Evolutionary conservation across 2,329 filamentous ascomycete species (phyloP), one percentile per base, ranked within the genome.

Genomic region (Colletotrichum tropicicola): DNA sequence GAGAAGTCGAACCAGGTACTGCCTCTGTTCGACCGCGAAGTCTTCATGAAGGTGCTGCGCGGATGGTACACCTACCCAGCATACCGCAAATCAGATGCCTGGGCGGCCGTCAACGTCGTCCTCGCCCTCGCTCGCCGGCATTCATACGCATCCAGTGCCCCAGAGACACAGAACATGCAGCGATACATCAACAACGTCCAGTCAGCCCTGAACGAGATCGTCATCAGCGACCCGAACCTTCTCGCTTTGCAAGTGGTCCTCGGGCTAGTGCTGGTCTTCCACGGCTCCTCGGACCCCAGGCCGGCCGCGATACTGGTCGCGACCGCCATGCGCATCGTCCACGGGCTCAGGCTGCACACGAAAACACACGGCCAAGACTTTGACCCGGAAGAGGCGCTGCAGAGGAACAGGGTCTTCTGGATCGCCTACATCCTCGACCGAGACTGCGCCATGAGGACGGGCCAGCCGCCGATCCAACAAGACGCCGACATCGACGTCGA

Each of bases 351-450:
- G 9, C 59, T 76, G 17, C 70, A 76, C n/a, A 67, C 70, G 1
- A 70, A 70, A 37, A 21, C 63, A 7, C n/a, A 57, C 1, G 44
- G 67, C 19, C 54, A 58, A 3, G 53, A 66, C 0, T 66, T 70
- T 7, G 47, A 71, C 2, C 60, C 70, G 0, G 68, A 67, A 1
- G 68, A 72, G 5, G 67, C 69, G 7, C 66, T 68, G 6, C 71
- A 75, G 4, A 69, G 73, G 15, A 62, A 65, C 6, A 73, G 74
- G 17, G 66, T 75, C 30, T 76, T 76, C 53, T 77, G 73, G 74
- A 67, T 75, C 13, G 73, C 73, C 37, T 77, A 74, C 37, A 67
- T 66, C 3, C 62, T 75, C 6, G 74, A 77, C 21, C 74, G 74
- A 1, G 62, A 67, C 12, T 32, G 57, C 8, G 37, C 37, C 0